Evolutionary conservation across 768 basidiomycete genomes (phyloP).

Genomic region (Lentinus brumalis): DNA sequence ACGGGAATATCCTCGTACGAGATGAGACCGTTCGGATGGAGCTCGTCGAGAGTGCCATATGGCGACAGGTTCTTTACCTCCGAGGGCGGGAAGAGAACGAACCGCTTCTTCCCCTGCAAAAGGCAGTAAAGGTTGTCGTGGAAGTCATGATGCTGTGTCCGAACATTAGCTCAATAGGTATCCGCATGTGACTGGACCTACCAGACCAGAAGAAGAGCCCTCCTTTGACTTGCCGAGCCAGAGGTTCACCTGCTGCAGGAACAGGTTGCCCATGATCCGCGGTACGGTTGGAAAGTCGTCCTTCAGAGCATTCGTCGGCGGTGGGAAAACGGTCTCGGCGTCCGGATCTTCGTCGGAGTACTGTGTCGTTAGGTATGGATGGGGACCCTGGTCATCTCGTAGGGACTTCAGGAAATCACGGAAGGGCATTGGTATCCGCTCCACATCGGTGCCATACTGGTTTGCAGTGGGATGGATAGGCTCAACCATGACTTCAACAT

Average conservation of each 20-base stretch:
- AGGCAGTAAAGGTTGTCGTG: slow-evolving; percentile 37
- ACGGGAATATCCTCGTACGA: slow-evolving; percentile 29
- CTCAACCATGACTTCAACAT: slow-evolving; percentile 28
- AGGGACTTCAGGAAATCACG: slow-evolving; percentile 25
- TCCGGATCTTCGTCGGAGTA: slow-evolving; percentile 31
- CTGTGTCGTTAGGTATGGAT: slow-evolving; percentile 34
- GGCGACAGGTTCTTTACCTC: slow-evolving; percentile 28
- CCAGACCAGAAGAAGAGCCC: slow-evolving; percentile 33
- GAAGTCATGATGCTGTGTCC: slow-evolving; percentile 32
- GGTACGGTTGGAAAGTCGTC: slow-evolving; percentile 32
- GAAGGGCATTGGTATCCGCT: slow-evolving; percentile 28
- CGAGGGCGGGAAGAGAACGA: slow-evolving; percentile 33
- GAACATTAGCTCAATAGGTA: neutral
- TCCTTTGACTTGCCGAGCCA: slow-evolving; percentile 33
- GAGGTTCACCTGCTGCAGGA: slow-evolving; percentile 34
- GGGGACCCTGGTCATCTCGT: slow-evolving; percentile 18
- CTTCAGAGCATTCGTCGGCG: slow-evolving; percentile 30
- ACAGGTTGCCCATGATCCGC: slow-evolving; percentile 32
- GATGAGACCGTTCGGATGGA: slow-evolving; percentile 34
- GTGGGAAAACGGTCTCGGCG: slow-evolving; percentile 29
- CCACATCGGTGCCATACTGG: slow-evolving; percentile 33
- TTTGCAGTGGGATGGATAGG: slow-evolving; percentile 28
- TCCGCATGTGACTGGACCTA: slow-evolving; percentile 9
- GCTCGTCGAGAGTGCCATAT: slow-evolving; percentile 25
- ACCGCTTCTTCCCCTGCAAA: slow-evolving; percentile 32